Evolutionary conservation across 352 stramenopile species (phyloP), one percentile per base, ranked within the genome.

Genomic region (Phytophthora rubi): DNA sequence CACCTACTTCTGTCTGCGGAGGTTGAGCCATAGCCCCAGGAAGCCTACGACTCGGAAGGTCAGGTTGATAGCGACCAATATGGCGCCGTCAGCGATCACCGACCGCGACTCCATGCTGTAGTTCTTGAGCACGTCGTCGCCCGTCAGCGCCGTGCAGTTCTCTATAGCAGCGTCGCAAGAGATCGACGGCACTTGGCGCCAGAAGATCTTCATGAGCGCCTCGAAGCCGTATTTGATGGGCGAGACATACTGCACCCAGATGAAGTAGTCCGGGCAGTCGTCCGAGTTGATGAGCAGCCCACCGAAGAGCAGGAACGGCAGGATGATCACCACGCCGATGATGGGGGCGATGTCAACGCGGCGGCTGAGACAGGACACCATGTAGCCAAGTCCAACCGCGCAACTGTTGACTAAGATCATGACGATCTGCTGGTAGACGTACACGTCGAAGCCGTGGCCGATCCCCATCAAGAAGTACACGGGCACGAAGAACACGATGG

Each of bases 181-280:
- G 16, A 89, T 89, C 0, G 49, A 28, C 2, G 59, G 30, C 6
- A 87, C 63, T 9, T 71, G 39, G 2, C 65, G 28, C 82, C 82
- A 90, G 60, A 75, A 88, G 37, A 83, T 75, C 28, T 81, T 83
- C 73, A 85, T 88, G 15, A 84, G 18, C 2, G 71, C 81, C 28
- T 81, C 75, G 42, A 78, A 88, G 37, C 77, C 73, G 58, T 81
- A 86, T 45, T 82, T 82, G 42, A 87, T 68, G 1, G 77, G 80
- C 12, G 79, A 89, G 0, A 87, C 28, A 54, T 82, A 82, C 39
- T 78, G 47, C 32, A 87, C 60, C 81, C 81, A 89, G 1, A 73
- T 39, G 33, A 88, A 80, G 53, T 80, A 86, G n/a, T 65, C 66
- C 6, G 78, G 81, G 1, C 56, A 73, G 59, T 81, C 72, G 32